Conservation (phyloP, 106 monocot species). For the Dioscorea zingiberensis region DNA sequence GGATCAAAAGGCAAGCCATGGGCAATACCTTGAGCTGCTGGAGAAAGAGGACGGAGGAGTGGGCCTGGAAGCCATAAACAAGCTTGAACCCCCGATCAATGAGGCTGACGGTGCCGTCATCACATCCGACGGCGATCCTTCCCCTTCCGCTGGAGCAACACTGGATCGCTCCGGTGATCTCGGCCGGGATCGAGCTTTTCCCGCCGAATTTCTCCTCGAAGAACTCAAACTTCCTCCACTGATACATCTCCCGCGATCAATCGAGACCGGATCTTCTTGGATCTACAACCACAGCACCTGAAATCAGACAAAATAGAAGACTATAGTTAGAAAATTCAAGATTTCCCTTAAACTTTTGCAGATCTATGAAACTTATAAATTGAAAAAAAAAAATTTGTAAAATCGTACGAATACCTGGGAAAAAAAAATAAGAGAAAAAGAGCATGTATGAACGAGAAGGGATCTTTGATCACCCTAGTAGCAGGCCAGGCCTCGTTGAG, state of each 20-base stretch:
- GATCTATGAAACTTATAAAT: too few species aligned
- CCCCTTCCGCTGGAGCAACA: constrained; percentile 75
- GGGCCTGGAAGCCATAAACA: constrained; percentile 63
- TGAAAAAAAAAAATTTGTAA: too few species aligned
- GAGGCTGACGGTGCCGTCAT: constrained; percentile 67
- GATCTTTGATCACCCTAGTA: too few species aligned
- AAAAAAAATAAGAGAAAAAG: too few species aligned
- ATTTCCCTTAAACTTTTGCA: too few species aligned
- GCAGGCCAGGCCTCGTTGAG: too few species aligned
- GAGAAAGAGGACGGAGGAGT: constrained; percentile 67
- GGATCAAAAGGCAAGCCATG: neutral
- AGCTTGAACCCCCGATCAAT: constrained; percentile 80
- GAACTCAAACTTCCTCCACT: constrained; percentile 80
- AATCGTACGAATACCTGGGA: too few species aligned
- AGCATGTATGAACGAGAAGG: too few species aligned
- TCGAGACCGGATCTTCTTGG: too few species aligned
- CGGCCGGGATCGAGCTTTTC: constrained; percentile 42
- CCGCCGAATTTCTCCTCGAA: constrained; percentile 91
- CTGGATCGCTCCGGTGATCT: constrained; percentile 39
- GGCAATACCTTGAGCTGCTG: constrained; percentile 86
- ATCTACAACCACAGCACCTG: too few species aligned
- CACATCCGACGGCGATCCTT: constrained; percentile 72
- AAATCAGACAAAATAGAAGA: too few species aligned
- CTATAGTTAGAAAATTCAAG: too few species aligned
- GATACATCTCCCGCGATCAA: constrained; percentile 27